Evolutionary conservation across 176 grass and related monocot species (phyloP).

Genomic region (Oryza longistaminata): DNA sequence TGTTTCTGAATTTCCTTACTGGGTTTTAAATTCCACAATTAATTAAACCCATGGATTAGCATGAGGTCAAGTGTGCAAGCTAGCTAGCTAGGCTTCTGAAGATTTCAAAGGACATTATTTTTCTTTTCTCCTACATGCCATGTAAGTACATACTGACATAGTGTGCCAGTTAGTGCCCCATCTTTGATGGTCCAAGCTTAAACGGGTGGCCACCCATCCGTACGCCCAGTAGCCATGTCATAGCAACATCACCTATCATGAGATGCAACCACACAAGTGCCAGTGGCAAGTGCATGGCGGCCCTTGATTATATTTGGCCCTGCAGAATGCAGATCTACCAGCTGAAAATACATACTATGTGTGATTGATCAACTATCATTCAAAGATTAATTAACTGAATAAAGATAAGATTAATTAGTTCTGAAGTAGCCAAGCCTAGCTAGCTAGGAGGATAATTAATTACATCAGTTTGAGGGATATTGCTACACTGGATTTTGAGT

Average conservation of each 20-base stretch:
- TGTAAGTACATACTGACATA: neutral
- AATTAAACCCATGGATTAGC: neutral
- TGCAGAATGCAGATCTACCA: neutral
- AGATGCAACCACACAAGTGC: slow-evolving; percentile 14
- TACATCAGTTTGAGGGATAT: neutral
- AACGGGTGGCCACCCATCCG: slow-evolving; percentile 32
- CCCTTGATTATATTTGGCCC: neutral
- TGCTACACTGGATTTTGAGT: neutral
- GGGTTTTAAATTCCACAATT: neutral
- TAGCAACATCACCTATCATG: slow-evolving; percentile 19
- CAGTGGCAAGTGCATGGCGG: neutral
- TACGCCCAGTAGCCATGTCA: neutral
- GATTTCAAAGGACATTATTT: neutral
- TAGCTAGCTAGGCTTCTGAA: neutral
- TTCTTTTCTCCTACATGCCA: neutral
- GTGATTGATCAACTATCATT: neutral
- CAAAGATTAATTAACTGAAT: neutral
- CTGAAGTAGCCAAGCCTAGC: neutral
- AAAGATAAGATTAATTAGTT: neutral
- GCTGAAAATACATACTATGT: neutral
- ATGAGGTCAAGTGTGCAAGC: neutral
- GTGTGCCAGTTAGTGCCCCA: neutral
- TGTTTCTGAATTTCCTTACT: neutral
- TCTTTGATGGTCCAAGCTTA: slow-evolving; percentile 38
- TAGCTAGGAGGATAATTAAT: neutral